Evolutionary conservation across 2,329 filamentous ascomycete genomes (phyloP).

Genomic region (Rachicladosporium sp.): DNA sequence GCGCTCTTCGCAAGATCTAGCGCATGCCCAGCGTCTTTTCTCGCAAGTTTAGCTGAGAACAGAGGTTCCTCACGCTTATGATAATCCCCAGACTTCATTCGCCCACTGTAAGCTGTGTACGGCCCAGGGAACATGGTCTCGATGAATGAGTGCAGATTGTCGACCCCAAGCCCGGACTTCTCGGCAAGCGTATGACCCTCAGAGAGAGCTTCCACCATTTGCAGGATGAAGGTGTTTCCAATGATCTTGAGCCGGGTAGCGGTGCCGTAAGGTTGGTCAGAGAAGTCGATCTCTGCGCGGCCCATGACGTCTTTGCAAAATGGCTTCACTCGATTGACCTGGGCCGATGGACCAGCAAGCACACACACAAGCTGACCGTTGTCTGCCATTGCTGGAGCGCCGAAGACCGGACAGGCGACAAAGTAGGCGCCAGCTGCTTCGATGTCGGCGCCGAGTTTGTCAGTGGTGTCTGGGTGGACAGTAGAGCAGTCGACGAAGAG

Average conservation of each 20-base stretch:
- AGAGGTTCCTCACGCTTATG: conserved; percentile 63
- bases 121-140: conserved; percentile 63
- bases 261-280: conserved; percentile 53
- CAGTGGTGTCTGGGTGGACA: conserved; percentile 70
- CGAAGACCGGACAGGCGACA: conserved; percentile 63
- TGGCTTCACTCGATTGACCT: conserved; percentile 53
- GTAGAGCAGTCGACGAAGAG: conserved; percentile 81
- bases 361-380: conserved; percentile 60
- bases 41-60: conserved; percentile 69
- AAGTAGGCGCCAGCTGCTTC: conserved; percentile 55
- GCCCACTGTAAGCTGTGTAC: conserved; percentile 59
- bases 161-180: conserved; percentile 61
- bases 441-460: conserved; percentile 48
- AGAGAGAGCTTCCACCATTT: conserved; percentile 67
- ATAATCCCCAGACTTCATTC: conserved; percentile 68
- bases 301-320: conserved; percentile 64
- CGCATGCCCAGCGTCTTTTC: conserved; percentile 72
- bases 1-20: conserved; percentile 49
- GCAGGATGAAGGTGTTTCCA: conserved; percentile 75
- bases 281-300: conserved; percentile 57
- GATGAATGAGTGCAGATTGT: conserved; percentile 59
- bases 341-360: conserved; percentile 50
- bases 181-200: conserved; percentile 71
- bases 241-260: conserved; percentile 67
- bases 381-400: conserved; percentile 58